Evolutionary conservation across 2,329 filamentous ascomycete species (phyloP), one percentile per base, ranked within the genome.

Genomic region (Fusarium sp.): DNA sequence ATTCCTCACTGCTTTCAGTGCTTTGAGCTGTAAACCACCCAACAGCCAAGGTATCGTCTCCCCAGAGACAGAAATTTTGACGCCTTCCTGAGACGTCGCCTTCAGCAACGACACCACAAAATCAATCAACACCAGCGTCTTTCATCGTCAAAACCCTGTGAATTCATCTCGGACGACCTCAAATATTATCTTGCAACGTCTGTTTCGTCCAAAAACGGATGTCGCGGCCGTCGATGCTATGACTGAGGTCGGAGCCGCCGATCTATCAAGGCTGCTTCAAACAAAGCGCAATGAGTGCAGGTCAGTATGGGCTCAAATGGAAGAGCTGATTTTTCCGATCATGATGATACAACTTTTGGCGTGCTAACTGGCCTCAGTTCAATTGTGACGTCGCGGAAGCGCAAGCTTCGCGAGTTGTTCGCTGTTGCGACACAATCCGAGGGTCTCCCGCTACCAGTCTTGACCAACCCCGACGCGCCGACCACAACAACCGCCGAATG

Each of bases 341-440:
- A 75, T 72, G 78, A 79, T 71, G 78, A 82, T 86, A 70, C 77
- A 56, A 73, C 74, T 80, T 82, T 81, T 51, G 75, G 63, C 60
- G 58, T 84, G 75, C 79, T 88, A 67, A 87, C 77, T 40, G 24
- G 66, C 65, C 71, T 62, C 77, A 91, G 89, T 82, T 85, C 87
- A 87, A 90, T 91, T 86, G 88, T 92, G 85, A 87, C 86, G 81
- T 93, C 92, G 86, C 91, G 92, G 81, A 96, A 96, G 88, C 90
- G 93, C 81, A 96, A 96, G 86, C 87, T 97, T 79, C 90, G 91
- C 79, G 92, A 96, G 83, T 87, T 97, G 75, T 97, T 92, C 84
- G 86, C 87, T 74, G 88, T 92, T 86, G 90, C 92, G 84, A 91
- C 91, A 79, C 88, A 90, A 79, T 81, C 85, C 76, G 84, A 88